Conservation (phyloP, 441 rosid species). For the Flueggea neowawraea region DNA sequence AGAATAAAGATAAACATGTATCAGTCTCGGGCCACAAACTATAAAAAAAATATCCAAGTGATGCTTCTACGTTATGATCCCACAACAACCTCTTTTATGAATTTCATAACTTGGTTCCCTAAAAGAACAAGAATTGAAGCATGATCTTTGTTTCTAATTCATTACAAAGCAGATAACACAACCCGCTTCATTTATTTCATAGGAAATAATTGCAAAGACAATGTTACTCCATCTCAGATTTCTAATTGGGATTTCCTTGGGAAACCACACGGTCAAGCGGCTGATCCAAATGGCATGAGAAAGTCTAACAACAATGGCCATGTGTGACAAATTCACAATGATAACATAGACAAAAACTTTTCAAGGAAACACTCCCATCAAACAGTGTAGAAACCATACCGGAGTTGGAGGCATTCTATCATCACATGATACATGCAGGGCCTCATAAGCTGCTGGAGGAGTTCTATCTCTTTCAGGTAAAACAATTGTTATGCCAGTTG, state of each 20-base stretch:
- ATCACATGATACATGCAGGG: conserved; percentile 18
- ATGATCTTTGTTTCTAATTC: background rate
- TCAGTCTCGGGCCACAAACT: background rate
- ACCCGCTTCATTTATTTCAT: background rate
- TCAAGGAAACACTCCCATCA: background rate
- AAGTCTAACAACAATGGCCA: background rate
- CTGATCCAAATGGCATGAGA: background rate
- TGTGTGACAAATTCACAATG: background rate
- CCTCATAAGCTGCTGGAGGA: conserved; percentile 12
- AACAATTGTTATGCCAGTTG: conserved; percentile 7
- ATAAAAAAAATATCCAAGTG: too few species aligned
- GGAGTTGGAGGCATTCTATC: conserved; percentile 19
- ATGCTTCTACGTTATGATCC: too few species aligned
- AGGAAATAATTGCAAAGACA: background rate
- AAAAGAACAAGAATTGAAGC: too few species aligned
- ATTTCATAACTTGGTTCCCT: too few species aligned
- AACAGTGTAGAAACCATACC: conserved; percentile 23
- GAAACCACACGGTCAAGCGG: background rate
- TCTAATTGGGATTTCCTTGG: background rate
- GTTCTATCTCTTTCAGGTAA: conserved; percentile 11
- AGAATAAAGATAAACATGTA: background rate
- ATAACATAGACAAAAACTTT: background rate
- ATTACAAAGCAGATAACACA: background rate
- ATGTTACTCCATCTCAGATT: background rate
- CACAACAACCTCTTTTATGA: too few species aligned